Base-by-base conservation (phyloP, 2,329 filamentous ascomycete species). In the Graphiopsis chlorocephala region DNA sequence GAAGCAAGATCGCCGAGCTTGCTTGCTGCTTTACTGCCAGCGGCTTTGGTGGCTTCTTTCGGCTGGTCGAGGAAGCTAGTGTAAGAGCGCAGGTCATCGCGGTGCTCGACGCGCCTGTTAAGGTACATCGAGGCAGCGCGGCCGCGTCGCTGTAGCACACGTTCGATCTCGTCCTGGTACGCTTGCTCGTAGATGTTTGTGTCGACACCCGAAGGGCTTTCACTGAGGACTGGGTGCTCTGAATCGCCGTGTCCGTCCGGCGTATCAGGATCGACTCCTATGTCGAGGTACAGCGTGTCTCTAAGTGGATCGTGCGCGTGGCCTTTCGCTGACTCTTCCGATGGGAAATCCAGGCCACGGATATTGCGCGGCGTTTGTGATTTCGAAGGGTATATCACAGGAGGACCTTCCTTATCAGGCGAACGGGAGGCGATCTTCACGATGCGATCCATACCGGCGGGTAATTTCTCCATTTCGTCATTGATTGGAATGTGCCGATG, bases 151-250 rank as follows among this genome's bases (percentile, higher is more conserved):
- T 80, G 77, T 31, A 85, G 78, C 71, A 97, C 94, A 17, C 89
- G 85, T 65, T 90, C 85, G 29, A 95, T 86, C 78, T 97, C 92
- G 66, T 90, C 86, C 72, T 91, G 87, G 75, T 96, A 97, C 0
- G 94, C 94, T 0, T 85, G 87, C 75, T 96, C 92, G 76, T 97
- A 97, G 65, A 98, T 89, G 73, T 95, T 88, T 71, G 92, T 92
- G 66, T 96, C 92, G 6, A 91, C 90, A 1, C 89, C 90, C 0
- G 89, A 89, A 2, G 94, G 94, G 1, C 91, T 96, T 77, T 97
- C 93, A 31, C 91, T 91, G 47, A 97, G 88, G 4, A 89, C 75
- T 25, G 64, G 64, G 20, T 62, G 59, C 8, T 60, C 52, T 23
- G 70, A 66, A n/a, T 70, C 69, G 35, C 70, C 71, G 15, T 68